These are phyloP conservation scores for Kalaharituber pfeilii DNA, from an alignment of 2,329 filamentous ascomycete species.

Conservation along the genomic window DNA sequence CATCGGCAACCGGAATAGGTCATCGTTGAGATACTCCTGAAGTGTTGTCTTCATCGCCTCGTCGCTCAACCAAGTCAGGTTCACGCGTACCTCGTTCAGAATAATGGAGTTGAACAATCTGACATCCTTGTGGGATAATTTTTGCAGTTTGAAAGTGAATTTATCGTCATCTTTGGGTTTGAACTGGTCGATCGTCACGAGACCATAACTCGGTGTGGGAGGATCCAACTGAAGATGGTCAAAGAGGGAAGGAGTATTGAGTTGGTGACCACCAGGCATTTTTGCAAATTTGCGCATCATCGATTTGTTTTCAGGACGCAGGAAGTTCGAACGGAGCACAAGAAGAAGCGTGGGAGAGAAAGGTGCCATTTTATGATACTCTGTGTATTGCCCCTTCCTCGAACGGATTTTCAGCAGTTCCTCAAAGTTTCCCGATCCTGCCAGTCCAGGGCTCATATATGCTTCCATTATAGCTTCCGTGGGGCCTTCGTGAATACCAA, in stretches of 20 bases:
- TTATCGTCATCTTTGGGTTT: constrained; percentile 3
- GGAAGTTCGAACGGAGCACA: constrained; percentile 6
- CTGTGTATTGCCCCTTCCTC: neutral
- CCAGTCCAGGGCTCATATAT: neutral
- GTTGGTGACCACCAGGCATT: neutral
- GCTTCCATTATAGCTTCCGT: neutral
- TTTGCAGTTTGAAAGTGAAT: constrained; percentile 5
- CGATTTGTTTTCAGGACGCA: no score
- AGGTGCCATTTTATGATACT: constrained; percentile 6
- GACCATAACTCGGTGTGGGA: constrained; percentile 1
- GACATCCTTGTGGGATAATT: neutral
- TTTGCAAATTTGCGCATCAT: no score
- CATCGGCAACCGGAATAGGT: neutral
- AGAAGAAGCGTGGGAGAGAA: constrained; percentile 6
- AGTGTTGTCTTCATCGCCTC: constrained; percentile 3
- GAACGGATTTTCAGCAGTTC: neutral
- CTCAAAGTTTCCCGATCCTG: neutral
- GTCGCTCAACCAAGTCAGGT: constrained; percentile 1
- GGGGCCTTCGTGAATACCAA: constrained; percentile 7
- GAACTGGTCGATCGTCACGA: neutral
- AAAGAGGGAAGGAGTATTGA: constrained; percentile 1
- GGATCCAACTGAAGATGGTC: neutral
- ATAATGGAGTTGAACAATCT: constrained; percentile 3
- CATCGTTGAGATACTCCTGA: neutral
- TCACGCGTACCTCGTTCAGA: constrained; percentile 1